Evolutionary conservation across 371 early-diverging fungal species (phyloP), one percentile per base, ranked within the genome.

Genomic region (Saksenaea vasiformis): DNA sequence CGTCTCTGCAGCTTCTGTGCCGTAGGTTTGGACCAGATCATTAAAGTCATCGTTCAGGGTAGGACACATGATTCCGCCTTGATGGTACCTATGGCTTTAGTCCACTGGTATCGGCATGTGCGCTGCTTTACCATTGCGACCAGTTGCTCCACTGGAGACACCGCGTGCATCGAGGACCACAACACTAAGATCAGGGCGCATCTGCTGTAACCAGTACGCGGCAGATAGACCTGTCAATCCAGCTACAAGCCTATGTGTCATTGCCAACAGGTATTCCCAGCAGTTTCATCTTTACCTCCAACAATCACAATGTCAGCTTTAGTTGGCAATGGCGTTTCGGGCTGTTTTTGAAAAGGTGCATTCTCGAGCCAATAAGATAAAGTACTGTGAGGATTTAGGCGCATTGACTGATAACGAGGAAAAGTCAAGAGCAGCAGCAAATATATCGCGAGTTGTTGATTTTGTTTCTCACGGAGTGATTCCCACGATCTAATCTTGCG

Each of bases 81-180:
- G 13, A 39, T 13, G 14, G 22, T 26, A 15, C 3, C 14, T 41
- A 53, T 5, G 54, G 17, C 24, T 26, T 22, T 58, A 34, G 62
- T 68, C 66, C 68, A 58, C 83, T 85, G 31, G 83, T 64, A 13
- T 83, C 85, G 10, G 85, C 79, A 4, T 82, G 83, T 31, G 82
- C 83, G 14, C 76, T 78, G 2, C n/a, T 54, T 54, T 70, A 74
- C 74, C 74, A 62, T 85, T 85, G 35, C 85, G 67, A 13, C 85
- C 85, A 9, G 85, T 81, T 5, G 85, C 85, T 26, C 85, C 85
- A 24, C 79, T 78, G 5, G 80, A 63, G 8, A 83, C 54, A 5
- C 73, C 74, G 9, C 83, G 47, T n/a, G 80, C 76, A 7, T 85
- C 85, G 8, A 79, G 28, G 2, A 85, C 72, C 1, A 73, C 74